Base-by-base conservation (phyloP, 176 grass and related monocot species). In the Aegilops umbellulata region DNA sequence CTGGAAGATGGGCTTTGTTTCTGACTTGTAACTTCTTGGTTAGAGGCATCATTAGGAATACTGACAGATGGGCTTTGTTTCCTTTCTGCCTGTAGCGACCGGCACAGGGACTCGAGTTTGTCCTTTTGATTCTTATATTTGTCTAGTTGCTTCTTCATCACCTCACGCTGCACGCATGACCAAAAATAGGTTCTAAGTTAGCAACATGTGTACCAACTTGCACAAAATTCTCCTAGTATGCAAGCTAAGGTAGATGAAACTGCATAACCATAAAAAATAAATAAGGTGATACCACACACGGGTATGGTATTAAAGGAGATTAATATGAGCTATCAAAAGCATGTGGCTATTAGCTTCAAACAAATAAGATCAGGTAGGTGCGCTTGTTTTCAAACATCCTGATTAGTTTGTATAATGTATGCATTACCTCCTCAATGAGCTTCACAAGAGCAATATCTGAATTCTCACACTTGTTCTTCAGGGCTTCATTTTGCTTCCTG, bases 121-220 rank as follows among this genome's bases (percentile, higher is more conserved):
- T 98, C 97, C 85, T 94, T 99, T 63, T 99, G 94, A 85, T 93
- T 99, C 69, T 96, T 99, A 64, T 82, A 80, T 81, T 93, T 99
- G 47, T 99, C 97, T 15, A 91, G 67, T 80, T 96, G 94, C 72
- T 90, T 96, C 90, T 99, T 99, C 80, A 91, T 96, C 82, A 79
- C 31, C 60, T 99, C 97, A 12, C 97, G 90, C 97, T 99, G 81
- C 14, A 22, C 20, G 83, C 19, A 51, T 6, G 24, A 81, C 57
- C 24, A 77, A 32, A 89, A 86, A 36, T 6, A 25, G 12, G 61
- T 70, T 19, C 3, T 58, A 82, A 34, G 70, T 84, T 80, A 87
- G 22, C 2, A 55, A 77, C 36, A 76, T 8, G 11, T 31, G 27
- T 31, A 68, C 60, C 49, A 80, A 60, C 15, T 26, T 42, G 51